These are phyloP conservation scores for Pseudocercospora pini-densiflorae DNA, from an alignment of 2,329 filamentous ascomycete species.

Conservation along the genomic window DNA sequence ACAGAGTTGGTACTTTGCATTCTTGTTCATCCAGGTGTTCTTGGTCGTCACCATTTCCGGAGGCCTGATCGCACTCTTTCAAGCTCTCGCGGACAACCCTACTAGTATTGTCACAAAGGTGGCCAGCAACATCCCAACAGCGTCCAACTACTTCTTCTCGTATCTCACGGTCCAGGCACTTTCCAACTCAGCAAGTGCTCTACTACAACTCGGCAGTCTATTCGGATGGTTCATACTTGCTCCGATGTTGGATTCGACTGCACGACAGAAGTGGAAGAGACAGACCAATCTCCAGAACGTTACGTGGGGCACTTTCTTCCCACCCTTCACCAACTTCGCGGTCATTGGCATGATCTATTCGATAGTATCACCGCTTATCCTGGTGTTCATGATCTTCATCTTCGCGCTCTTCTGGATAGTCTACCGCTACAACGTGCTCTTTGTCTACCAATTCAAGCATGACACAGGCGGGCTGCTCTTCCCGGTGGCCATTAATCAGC, in stretches of 20 bases:
- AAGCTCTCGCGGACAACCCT: conserved; percentile 68
- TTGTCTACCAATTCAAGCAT: conserved; percentile 84
- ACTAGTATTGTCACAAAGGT: conserved; percentile 71
- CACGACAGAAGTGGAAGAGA: conserved; percentile 79
- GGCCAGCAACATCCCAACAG: conserved; percentile 78
- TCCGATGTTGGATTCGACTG: conserved; percentile 81
- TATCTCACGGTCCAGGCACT: conserved; percentile 97
- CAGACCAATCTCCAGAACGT: conserved; percentile 79
- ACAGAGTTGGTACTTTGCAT: conserved; percentile 90
- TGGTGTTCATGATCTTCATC: conserved; percentile 90
- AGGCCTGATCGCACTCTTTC: conserved; percentile 69
- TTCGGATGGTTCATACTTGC: conserved; percentile 81
- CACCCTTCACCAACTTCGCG: conserved; percentile 94
- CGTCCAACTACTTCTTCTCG: conserved; percentile 96
- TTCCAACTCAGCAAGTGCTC: conserved; percentile 84
- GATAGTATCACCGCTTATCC: conserved; percentile 85
- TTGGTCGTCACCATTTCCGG: conserved; percentile 86
- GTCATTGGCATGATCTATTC: conserved; percentile 88
- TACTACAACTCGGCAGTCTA: conserved; percentile 81
- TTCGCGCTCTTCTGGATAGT: conserved; percentile 92
- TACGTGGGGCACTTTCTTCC: conserved; percentile 92
- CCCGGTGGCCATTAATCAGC: conserved; percentile 89
- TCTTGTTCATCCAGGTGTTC: conserved; percentile 93
- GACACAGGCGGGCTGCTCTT: conserved; percentile 95
- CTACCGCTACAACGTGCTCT: conserved; percentile 95